Evolutionary conservation across 768 basidiomycete species (phyloP).

Genomic region (Exidia glandulosa): DNA sequence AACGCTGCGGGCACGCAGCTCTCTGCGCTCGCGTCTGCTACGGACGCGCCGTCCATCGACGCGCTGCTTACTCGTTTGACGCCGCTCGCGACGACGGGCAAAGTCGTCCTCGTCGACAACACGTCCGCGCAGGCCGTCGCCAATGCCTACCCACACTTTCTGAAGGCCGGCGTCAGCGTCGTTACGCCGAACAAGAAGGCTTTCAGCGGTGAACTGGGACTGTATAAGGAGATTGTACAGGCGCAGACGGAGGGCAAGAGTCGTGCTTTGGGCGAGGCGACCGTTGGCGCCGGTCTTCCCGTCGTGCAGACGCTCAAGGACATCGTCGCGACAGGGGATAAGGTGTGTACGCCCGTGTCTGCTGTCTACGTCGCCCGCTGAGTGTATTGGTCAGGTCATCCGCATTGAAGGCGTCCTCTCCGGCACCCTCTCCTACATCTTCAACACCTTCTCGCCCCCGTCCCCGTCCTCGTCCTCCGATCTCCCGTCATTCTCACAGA

Average conservation of each 20-base stretch:
- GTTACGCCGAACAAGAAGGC: conserved; percentile 99
- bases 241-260: conserved; percentile 50
- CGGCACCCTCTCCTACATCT: conserved; percentile 94
- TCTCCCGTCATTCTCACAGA: conserved; percentile 36
- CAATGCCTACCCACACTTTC: conserved; percentile 65
- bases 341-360: conserved; percentile 34
- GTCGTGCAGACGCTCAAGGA: conserved; percentile 88
- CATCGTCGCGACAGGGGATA: conserved; percentile 84
- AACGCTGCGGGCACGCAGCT: conserved; percentile 35
- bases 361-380: background rate
- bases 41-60: conserved; percentile 30
- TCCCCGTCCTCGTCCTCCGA: conserved; percentile 19
- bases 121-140: conserved; percentile 82
- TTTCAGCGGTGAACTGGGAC: conserved; percentile 55
- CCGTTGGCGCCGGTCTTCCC: conserved; percentile 93
- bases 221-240: conserved; percentile 59
- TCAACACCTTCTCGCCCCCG: background rate
- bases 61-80: conserved; percentile 32
- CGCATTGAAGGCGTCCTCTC: conserved; percentile 98
- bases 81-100: conserved; percentile 33
- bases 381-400: conserved; percentile 36
- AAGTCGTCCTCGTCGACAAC: conserved; percentile 78
- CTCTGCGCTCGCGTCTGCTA: conserved; percentile 36
- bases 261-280: conserved; percentile 76
- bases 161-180: conserved; percentile 70